Conservation (phyloP, 805 yeast genomes). For the Metschnikowia drakensbergensis region DNA sequence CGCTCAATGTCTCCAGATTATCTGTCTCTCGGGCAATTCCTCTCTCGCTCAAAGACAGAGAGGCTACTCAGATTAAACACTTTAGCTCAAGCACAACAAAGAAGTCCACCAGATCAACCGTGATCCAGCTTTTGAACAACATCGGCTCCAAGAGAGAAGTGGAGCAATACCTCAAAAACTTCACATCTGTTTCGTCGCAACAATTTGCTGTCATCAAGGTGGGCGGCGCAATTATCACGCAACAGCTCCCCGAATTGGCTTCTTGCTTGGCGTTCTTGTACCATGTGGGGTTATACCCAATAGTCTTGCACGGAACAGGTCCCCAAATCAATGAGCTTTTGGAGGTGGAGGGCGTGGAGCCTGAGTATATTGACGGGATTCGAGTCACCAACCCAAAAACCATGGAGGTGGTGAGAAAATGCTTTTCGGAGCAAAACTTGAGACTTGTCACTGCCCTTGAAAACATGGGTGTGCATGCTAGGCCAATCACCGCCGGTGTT, state of each 20-base stretch:
- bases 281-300: conserved; percentile 96
- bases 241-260: conserved; percentile 88
- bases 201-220: conserved; percentile 98
- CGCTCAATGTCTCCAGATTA: conserved; percentile 5
- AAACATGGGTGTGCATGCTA: conserved; percentile 93
- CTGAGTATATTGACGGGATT: conserved; percentile 93
- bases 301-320: conserved; percentile 96
- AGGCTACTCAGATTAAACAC: conserved; percentile 1
- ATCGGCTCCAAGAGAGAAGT: conserved; percentile 98
- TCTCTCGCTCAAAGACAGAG: not conserved
- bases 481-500: conserved; percentile 98
- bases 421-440: conserved; percentile 93
- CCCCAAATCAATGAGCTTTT: conserved; percentile 95
- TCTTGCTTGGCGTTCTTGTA: conserved; percentile 92
- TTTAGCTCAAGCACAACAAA: conserved; percentile 8
- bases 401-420: conserved; percentile 92
- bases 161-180: conserved; percentile 93
- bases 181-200: conserved; percentile 93
- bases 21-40: not conserved
- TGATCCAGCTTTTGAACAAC: conserved; percentile 88
- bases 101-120: conserved; percentile 84
- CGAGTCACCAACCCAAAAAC: conserved; percentile 92
- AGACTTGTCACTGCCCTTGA: conserved; percentile 94
- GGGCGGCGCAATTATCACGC: conserved; percentile 98
- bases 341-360: conserved; percentile 92